These are phyloP conservation scores for Leptographium lundbergii DNA, from an alignment of 2,329 filamentous ascomycete species.

Conservation along the genomic window DNA sequence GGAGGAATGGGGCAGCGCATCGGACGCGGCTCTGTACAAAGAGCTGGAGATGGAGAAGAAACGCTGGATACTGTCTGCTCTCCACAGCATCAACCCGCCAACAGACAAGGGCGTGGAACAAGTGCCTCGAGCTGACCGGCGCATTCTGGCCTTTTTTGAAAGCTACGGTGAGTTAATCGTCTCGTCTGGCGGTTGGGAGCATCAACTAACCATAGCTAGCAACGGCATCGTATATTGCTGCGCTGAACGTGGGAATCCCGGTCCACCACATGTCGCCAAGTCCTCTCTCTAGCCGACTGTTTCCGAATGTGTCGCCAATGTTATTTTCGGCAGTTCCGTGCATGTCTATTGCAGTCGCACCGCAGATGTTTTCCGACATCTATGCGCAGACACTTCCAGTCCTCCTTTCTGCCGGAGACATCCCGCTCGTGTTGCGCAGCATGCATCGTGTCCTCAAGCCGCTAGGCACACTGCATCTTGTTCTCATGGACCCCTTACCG, in stretches of 20 bases:
- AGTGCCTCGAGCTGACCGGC: conserved; percentile 11
- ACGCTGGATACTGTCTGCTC: conserved; percentile 23
- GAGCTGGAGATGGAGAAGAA: conserved; percentile 32
- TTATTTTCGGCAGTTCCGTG: conserved; percentile 24
- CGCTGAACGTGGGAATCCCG: conserved; percentile 24
- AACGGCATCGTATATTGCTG: conserved; percentile 36
- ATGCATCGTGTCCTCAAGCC: conserved; percentile 42
- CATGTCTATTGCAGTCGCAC: conserved; percentile 24
- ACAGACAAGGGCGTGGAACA: conserved; percentile 8
- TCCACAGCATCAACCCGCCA: conserved; percentile 33
- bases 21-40: conserved; percentile 36
- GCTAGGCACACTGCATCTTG: conserved; percentile 44
- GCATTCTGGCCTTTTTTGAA: conserved; percentile 38
- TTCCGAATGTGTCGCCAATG: conserved; percentile 27
- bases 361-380: conserved; percentile 33
- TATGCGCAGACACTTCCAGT: conserved; percentile 44
- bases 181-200: too few relatives aligned
- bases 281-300: conserved; percentile 24
- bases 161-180: conserved; percentile 27
- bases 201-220: conserved; percentile 19
- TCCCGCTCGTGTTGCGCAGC: conserved; percentile 42
- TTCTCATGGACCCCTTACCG: conserved; percentile 51
- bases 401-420: conserved; percentile 40
- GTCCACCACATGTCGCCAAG: conserved; percentile 34
- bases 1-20: conserved; percentile 35